These are phyloP conservation scores for Phytopythium litorale DNA, from an alignment of 352 stramenopile genomes.

Conservation along the genomic window DNA sequence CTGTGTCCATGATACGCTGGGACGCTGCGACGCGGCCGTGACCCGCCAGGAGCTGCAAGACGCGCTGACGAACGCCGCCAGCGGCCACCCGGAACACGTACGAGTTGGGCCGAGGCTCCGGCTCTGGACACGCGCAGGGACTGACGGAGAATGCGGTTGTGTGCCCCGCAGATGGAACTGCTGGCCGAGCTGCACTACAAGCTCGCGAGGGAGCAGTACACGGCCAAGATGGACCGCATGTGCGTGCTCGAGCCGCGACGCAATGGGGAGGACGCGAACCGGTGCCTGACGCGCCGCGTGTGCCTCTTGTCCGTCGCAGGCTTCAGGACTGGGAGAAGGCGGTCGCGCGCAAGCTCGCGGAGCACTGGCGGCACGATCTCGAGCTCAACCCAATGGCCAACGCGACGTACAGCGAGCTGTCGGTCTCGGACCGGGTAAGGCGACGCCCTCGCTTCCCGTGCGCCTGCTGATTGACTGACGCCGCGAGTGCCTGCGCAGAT, in stretches of 20 bases:
- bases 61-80: conserved; percentile 43
- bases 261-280: too few species aligned
- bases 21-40: conserved; percentile 3
- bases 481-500: conserved; percentile 23
- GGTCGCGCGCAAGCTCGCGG: conserved; percentile 62
- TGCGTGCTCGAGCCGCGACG: conserved; percentile 15
- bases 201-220: conserved; percentile 63
- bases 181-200: conserved; percentile 82
- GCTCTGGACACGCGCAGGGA: neutral
- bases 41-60: conserved; percentile 55
- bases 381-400: conserved; percentile 55
- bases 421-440: conserved; percentile 51
- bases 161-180: conserved; percentile 44
- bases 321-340: conserved; percentile 81
- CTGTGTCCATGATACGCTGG: conserved; percentile 1
- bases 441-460: neutral
- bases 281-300: neutral
- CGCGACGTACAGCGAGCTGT: conserved; percentile 53
- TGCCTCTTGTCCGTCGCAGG: conserved; percentile 22
- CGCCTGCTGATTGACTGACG: neutral
- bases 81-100: conserved; percentile 43
- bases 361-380: conserved; percentile 77
- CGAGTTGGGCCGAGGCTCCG: conserved; percentile 5
- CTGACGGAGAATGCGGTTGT: neutral
- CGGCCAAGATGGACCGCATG: conserved; percentile 81